phyloP scores from a whole-genome alignment of 495 filamentous ascomycete species.

The Aspergillus leporis region DNA sequence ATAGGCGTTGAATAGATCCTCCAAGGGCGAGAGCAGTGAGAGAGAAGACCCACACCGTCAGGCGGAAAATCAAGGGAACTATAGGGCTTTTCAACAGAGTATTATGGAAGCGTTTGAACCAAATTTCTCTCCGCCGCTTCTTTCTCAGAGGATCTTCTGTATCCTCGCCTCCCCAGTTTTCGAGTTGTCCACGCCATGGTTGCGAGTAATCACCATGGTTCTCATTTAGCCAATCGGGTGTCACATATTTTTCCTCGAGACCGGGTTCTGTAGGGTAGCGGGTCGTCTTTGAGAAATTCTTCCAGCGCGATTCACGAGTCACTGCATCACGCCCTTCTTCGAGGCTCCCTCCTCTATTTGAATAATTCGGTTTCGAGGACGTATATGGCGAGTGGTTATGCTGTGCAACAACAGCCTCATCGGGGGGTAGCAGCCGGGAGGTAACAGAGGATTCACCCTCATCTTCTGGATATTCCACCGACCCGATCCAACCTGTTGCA shows the following conservation, averaged over 20 bases:
- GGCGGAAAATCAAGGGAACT: constrained; percentile 78
- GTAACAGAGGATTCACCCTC: constrained; percentile 32
- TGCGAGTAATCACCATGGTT: constrained; percentile 55
- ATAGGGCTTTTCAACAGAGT: constrained; percentile 75
- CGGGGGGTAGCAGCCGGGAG: constrained; percentile 46
- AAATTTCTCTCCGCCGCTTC: constrained; percentile 48
- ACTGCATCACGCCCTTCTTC: constrained; percentile 17
- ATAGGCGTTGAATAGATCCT: constrained; percentile 67
- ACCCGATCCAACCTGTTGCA: constrained; percentile 40
- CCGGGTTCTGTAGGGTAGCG: constrained; percentile 51
- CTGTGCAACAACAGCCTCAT: constrained; percentile 55
- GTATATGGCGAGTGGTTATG: constrained; percentile 58
- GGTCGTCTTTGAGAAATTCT: constrained; percentile 55
- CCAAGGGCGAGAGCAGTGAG: constrained; percentile 79
- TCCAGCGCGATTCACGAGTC: constrained; percentile 59
- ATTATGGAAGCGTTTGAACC: constrained; percentile 57
- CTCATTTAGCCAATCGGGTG: constrained; percentile 59
- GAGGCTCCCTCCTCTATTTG: constrained; percentile 15
- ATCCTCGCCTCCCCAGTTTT: constrained; percentile 36
- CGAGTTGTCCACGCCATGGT: constrained; percentile 55
- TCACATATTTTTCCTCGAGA: constrained; percentile 51
- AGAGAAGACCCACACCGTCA: constrained; percentile 81
- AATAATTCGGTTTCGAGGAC: constrained; percentile 28
- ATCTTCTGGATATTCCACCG: constrained; percentile 33
- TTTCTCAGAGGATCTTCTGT: constrained; percentile 48